A percentile compares a stretch with the other conserved stretches of the same genome.
These are phyloP conservation scores for Albophoma yamanashiensis DNA, from an alignment of 2,329 filamentous ascomycete genomes.

Conservation along the genomic window DNA sequence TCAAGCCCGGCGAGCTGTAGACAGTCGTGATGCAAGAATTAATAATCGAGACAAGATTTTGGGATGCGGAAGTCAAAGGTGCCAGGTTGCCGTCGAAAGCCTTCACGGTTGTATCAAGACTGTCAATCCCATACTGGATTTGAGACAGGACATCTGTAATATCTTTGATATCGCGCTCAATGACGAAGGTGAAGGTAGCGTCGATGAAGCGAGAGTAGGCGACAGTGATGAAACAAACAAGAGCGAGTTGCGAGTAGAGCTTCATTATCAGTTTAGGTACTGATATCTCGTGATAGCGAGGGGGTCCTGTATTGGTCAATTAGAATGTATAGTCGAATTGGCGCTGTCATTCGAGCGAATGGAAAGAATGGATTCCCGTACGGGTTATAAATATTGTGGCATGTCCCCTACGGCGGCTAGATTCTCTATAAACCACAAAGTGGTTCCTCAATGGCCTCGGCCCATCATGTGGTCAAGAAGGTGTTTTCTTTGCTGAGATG, in stretches of 20 bases:
- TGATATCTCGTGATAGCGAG: background rate
- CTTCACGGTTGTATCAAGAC: background rate
- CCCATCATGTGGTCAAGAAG: background rate
- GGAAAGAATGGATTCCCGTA: background rate
- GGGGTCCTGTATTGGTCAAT: background rate
- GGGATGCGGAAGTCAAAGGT: background rate
- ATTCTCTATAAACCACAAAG: background rate
- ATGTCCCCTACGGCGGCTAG: background rate
- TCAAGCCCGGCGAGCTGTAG: background rate
- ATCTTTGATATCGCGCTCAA: background rate
- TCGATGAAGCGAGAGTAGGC: background rate
- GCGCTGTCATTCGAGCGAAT: background rate
- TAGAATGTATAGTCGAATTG: background rate
- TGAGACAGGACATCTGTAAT: background rate
- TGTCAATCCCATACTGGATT: background rate
- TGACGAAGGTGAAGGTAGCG: background rate
- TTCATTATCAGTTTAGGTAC: conserved; percentile 1
- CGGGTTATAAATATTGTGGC: background rate
- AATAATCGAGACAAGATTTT: background rate
- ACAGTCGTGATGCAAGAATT: background rate
- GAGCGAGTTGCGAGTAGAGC: background rate
- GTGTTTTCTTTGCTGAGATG: background rate
- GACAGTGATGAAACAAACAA: background rate
- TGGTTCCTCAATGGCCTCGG: background rate
- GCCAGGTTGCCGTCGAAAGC: background rate